Conservation (phyloP, 2,329 filamentous ascomycete species). For the Colletotrichum camelliae region DNA sequence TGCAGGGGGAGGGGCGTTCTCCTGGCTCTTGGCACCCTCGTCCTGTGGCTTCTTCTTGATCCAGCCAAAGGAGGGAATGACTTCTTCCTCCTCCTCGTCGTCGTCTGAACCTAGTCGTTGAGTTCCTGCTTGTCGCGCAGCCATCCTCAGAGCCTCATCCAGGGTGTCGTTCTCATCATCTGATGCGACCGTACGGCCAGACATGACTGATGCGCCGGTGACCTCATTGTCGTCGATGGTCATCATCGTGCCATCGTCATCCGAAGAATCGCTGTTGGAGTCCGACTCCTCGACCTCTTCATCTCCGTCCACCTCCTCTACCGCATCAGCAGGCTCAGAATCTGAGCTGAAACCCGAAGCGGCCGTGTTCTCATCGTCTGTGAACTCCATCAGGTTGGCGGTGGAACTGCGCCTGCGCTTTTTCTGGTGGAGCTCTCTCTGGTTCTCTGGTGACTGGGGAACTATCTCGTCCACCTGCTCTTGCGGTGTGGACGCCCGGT, state of each 20-base stretch:
- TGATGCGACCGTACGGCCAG: constrained; percentile 59
- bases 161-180: constrained; percentile 69
- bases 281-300: constrained; percentile 44
- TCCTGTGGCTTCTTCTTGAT: constrained; percentile 56
- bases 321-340: constrained; percentile 60
- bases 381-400: constrained; percentile 68
- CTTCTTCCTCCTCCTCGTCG: constrained; percentile 64
- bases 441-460: constrained; percentile 66
- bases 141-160: constrained; percentile 79
- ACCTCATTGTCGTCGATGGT: constrained; percentile 81
- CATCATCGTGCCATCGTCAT: constrained; percentile 81
- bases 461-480: constrained; percentile 64
- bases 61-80: constrained; percentile 81
- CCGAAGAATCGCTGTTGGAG: constrained; percentile 60
- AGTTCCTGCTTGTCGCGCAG: constrained; percentile 77
- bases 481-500: constrained; percentile 66
- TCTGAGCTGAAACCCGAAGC: constrained; percentile 82
- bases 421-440: constrained; percentile 65
- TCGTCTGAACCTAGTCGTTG: constrained; percentile 63
- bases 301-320: constrained; percentile 62
- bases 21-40: constrained; percentile 47
- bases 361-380: constrained; percentile 68
- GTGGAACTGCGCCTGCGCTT: constrained; percentile 69
- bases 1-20: constrained; percentile 39
- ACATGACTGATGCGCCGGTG: constrained; percentile 71